phyloP scores from a whole-genome alignment of 2,329 filamentous ascomycete genomes.

The Scedosporium dehoogii region DNA sequence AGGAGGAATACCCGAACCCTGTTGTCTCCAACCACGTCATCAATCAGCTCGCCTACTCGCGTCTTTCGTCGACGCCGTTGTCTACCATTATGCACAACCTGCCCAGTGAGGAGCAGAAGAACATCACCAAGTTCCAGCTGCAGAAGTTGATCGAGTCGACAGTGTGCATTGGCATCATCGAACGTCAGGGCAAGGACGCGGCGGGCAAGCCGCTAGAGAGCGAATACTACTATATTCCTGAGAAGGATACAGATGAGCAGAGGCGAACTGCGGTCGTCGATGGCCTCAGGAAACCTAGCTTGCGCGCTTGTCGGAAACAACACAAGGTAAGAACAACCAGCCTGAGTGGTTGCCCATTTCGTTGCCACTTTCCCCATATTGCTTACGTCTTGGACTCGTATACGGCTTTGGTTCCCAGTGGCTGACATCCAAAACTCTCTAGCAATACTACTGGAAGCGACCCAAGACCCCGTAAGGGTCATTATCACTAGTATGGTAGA shows the following conservation, averaged over 20 bases:
- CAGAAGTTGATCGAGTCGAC: constrained; percentile 63
- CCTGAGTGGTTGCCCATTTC: neutral
- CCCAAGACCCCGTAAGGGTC: constrained; percentile 43
- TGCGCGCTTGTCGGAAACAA: constrained; percentile 85
- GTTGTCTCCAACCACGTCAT: constrained; percentile 66
- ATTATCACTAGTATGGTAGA: neutral
- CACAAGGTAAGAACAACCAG: constrained; percentile 65
- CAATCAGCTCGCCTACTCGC: constrained; percentile 92
- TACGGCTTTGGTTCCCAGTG: neutral
- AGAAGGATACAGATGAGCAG: constrained; percentile 70
- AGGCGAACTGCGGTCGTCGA: constrained; percentile 75
- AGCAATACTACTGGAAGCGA: constrained; percentile 65
- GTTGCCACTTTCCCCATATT: neutral
- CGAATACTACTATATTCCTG: constrained; percentile 94
- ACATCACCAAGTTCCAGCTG: constrained; percentile 53
- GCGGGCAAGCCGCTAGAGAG: constrained; percentile 88
- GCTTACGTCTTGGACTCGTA: neutral
- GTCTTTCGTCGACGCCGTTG: constrained; percentile 81
- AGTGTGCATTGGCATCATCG: constrained; percentile 77
- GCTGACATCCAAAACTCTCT: neutral
- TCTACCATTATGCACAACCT: constrained; percentile 84
- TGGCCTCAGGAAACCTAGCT: constrained; percentile 76
- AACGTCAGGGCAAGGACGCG: constrained; percentile 86
- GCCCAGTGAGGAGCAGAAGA: constrained; percentile 53
- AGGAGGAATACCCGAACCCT: constrained; percentile 9